phyloP scores from a whole-genome alignment of 331 rosid genomes.

The Pyracantha coccinea region DNA sequence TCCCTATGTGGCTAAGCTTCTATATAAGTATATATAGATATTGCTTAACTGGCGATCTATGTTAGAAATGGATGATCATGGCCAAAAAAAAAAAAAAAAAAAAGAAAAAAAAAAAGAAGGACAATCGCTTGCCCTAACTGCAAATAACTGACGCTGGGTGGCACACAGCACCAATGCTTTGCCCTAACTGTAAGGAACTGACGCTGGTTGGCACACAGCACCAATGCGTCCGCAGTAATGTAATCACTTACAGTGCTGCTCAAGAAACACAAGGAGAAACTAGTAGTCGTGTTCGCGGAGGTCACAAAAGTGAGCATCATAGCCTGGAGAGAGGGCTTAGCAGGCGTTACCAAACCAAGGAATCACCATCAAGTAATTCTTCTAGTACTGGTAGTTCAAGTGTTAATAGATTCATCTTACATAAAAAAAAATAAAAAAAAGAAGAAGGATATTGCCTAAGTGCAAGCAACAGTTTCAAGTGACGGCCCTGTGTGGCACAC shows the following conservation, averaged over 20 bases:
- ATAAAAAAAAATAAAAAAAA: too few relatives aligned
- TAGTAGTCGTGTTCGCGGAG: neutral
- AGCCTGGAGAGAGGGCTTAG: neutral
- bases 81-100: neutral
- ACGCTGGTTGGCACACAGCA: neutral
- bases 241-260: neutral
- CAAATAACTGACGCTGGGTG: neutral
- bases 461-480: too few relatives aligned
- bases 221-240: neutral
- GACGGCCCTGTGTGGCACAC: neutral
- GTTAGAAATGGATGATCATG: neutral
- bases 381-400: neutral
- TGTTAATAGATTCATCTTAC: neutral
- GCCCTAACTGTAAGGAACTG: neutral
- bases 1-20: neutral
- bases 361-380: neutral
- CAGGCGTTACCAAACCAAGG: too few relatives aligned
- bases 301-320: neutral
- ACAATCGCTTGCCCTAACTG: neutral
- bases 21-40: neutral
- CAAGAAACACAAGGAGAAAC: neutral
- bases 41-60: neutral
- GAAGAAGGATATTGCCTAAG: too few relatives aligned
- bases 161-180: too few relatives aligned
- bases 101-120: neutral